Conservation (phyloP, 306 rosid genomes). For the Mimosa pudica region DNA sequence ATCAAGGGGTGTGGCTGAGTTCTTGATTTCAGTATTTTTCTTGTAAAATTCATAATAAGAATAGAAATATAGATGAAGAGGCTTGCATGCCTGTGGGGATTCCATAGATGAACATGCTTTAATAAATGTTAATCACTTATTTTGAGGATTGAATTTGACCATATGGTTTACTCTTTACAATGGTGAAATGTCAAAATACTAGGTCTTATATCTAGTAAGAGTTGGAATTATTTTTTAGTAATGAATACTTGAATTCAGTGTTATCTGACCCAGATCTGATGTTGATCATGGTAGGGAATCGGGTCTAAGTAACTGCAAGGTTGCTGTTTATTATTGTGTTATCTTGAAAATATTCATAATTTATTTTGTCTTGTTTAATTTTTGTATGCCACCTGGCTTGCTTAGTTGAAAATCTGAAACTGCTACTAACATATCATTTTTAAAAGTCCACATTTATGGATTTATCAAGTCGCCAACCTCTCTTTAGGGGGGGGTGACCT, state of each 20-base stretch:
- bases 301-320: not conserved
- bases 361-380: too few species aligned
- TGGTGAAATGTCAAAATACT: not conserved
- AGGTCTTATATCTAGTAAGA: not conserved
- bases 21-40: conserved; percentile 11
- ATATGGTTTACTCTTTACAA: not conserved
- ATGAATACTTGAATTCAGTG: not conserved
- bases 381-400: not conserved
- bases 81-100: not conserved
- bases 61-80: not conserved
- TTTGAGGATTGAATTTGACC: not conserved
- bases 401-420: not conserved
- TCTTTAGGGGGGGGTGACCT: too few species aligned
- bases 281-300: not conserved
- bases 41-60: not conserved
- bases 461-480: not conserved
- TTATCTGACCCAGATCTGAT: not conserved
- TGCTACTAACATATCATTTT: not conserved
- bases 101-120: not conserved
- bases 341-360: not conserved
- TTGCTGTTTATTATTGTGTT: not conserved
- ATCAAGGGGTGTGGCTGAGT: conserved; percentile 24
- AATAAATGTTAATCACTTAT: not conserved
- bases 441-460: not conserved
- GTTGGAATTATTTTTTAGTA: not conserved